Base-by-base conservation (phyloP, 345 rosid genomes). In the Citrus medica region DNA sequence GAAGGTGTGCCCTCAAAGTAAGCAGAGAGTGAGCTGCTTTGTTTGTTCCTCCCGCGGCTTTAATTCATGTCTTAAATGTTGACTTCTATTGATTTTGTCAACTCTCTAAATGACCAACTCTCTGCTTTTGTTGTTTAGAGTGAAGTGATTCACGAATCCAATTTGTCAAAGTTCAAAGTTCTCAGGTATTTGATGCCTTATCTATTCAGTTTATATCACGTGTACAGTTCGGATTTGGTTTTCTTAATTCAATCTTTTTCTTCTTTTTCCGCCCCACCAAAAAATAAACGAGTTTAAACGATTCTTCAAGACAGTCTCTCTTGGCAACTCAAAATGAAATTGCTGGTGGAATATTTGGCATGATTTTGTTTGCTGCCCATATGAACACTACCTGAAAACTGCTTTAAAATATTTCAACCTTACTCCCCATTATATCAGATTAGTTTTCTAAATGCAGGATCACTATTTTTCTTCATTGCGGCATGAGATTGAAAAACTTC, bases 1-100 rank as follows among this genome's bases (percentile, higher is more conserved):
- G 85, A 94, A 83, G 97, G 94, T 10, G 80, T 94, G 70, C 97
- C 99, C 9, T 88, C 97, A n/a, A 92, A 89, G 82, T 97, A 96
- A 81, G 98, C 98, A 0, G 98, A 94, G 86, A 80, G 99, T 96
- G 78, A 69, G 82, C 24, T 58, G 40, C 51, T 7, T 25, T 74
- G 30, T 69, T n/a, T 74, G 67, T 42, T 13, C 42, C 12, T 33
- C 14, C 42, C 27, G n/a, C 5, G n/a, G 3, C 32, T 61, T 24
- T 32, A 37, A 25, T 62, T 19, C n/a, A 9, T 59, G 24, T 58
- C 53, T 28, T n/a, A 1, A 7, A 5, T 59, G 38, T 21, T 32
- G 62, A 28, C 33, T 4, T 61, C 4, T 17, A 4, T 40, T 9
- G 65, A 74, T 64, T 32, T 48, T 22, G 16, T 75, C 51, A 21